Evolutionary conservation across 352 stramenopile genomes (phyloP).

Genomic region (Pythium apleroticum): DNA sequence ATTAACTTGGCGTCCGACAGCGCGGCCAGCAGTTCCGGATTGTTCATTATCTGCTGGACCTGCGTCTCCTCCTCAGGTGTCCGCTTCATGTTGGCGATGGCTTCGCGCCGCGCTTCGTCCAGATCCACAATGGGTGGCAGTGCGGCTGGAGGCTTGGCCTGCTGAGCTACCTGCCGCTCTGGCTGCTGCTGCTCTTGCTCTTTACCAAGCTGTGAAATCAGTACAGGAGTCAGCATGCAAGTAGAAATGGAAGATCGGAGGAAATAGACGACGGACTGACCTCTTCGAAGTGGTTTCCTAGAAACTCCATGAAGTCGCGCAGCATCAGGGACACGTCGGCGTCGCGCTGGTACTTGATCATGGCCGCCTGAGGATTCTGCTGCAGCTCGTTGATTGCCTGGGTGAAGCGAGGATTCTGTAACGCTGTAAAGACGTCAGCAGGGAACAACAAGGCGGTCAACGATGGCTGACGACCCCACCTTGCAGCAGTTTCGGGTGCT

Average conservation of each 20-base stretch:
- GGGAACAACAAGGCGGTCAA: background rate
- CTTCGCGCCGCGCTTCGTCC: slow-evolving; percentile 47
- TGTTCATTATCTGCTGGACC: slow-evolving; percentile 64
- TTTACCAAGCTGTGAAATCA: slow-evolving; percentile 40
- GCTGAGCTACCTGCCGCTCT: slow-evolving; percentile 4
- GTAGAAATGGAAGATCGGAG: background rate
- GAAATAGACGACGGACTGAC: slow-evolving; percentile 24
- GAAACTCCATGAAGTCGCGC: slow-evolving; percentile 68
- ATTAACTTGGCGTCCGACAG: slow-evolving; percentile 64
- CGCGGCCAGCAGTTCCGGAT: slow-evolving; percentile 57
- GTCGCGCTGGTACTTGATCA: slow-evolving; percentile 73
- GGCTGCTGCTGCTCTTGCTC: slow-evolving; percentile 19
- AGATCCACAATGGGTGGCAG: slow-evolving; percentile 64
- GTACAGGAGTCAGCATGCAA: background rate
- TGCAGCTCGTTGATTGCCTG: slow-evolving; percentile 73
- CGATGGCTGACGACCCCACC: slow-evolving; percentile 25
- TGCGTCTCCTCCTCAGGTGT: slow-evolving; percentile 62
- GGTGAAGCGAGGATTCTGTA: slow-evolving; percentile 70
- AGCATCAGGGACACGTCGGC: slow-evolving; percentile 58
- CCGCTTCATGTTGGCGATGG: slow-evolving; percentile 58
- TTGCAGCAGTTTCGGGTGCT: slow-evolving; percentile 50
- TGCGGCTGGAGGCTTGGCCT: slow-evolving; percentile 10
- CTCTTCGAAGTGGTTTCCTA: slow-evolving; percentile 77
- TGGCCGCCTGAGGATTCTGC: slow-evolving; percentile 48
- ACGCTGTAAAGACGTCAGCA: slow-evolving; percentile 27